These are phyloP conservation scores for Fusarium sp. DNA, from an alignment of 2,329 filamentous ascomycete species.

Conservation along the genomic window DNA sequence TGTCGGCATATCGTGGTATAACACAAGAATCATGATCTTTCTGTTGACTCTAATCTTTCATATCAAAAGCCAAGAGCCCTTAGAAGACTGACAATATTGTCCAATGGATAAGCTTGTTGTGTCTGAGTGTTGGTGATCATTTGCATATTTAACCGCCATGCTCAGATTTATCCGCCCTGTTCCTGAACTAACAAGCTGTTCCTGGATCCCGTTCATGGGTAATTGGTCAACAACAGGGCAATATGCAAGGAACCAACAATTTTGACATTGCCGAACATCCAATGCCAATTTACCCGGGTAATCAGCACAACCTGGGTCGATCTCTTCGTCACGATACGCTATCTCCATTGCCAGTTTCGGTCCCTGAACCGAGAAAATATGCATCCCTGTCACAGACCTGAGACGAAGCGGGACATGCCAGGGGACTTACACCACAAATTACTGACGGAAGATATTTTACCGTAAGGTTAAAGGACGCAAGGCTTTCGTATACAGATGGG, in stretches of 20 bases:
- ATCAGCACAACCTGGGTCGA: slow-evolving; percentile 8
- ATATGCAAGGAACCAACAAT: background rate
- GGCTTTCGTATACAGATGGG: slow-evolving; percentile 8
- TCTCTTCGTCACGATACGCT: slow-evolving; percentile 18
- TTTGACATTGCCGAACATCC: slow-evolving; percentile 22
- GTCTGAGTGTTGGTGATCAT: background rate
- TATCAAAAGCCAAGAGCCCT: background rate
- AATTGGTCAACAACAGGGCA: slow-evolving; percentile 6
- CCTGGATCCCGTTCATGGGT: background rate
- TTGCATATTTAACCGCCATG: slow-evolving; percentile 10
- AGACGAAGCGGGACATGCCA: slow-evolving; percentile 38
- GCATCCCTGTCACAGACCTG: slow-evolving; percentile 35
- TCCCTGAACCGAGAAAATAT: slow-evolving; percentile 1
- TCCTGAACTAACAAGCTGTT: background rate
- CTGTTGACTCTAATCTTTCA: background rate
- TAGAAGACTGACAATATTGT: background rate
- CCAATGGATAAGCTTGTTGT: too few relatives aligned
- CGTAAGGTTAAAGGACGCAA: slow-evolving; percentile 20
- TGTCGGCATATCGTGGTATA: background rate
- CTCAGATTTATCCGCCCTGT: background rate
- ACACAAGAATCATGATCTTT: background rate
- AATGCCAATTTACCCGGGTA: slow-evolving; percentile 2
- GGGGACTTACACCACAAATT: slow-evolving; percentile 10
- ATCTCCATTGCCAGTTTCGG: slow-evolving; percentile 5
- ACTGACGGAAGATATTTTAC: slow-evolving; percentile 39